phyloP scores from a whole-genome alignment of 208 protist species.

The Acanthamoeba sp. region DNA sequence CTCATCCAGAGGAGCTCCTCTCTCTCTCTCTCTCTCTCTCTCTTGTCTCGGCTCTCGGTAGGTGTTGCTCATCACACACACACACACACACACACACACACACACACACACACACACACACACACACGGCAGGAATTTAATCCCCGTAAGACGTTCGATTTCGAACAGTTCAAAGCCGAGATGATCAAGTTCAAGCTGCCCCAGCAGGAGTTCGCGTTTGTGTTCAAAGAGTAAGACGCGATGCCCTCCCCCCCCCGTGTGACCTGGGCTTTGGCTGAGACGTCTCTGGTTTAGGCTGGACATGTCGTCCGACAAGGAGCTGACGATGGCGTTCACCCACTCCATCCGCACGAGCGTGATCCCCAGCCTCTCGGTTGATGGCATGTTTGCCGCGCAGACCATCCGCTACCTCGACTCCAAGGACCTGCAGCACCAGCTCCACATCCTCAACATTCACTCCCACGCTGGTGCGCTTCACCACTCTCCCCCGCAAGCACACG shows the following conservation, averaged over 20 bases:
- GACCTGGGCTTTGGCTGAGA: too few relatives aligned
- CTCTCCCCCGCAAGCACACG: too few relatives aligned
- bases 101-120: background rate
- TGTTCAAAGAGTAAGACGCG: background rate
- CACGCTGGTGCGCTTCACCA: background rate
- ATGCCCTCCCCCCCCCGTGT: too few relatives aligned
- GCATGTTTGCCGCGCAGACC: background rate
- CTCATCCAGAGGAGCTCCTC: background rate
- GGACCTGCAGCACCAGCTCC: slow-evolving; percentile 11
- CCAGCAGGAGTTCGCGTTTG: slow-evolving; percentile 48
- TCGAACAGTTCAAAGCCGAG: slow-evolving; percentile 32
- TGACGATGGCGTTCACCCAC: slow-evolving; percentile 53
- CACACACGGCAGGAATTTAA: background rate
- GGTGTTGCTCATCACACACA: too few relatives aligned
- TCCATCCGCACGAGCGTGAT: slow-evolving; percentile 6
- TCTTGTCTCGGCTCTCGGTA: too few relatives aligned
- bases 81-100: background rate
- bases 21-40: background rate
- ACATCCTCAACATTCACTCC: background rate
- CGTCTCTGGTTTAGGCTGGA: background rate
- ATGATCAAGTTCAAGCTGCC: slow-evolving; percentile 69
- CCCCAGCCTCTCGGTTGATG: background rate
- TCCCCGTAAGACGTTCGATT: background rate
- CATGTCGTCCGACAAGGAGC: slow-evolving; percentile 9
- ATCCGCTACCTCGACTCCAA: slow-evolving; percentile 53